Conservation (phyloP, 371 early-diverging fungal species). For the Parasitella parasitica region DNA sequence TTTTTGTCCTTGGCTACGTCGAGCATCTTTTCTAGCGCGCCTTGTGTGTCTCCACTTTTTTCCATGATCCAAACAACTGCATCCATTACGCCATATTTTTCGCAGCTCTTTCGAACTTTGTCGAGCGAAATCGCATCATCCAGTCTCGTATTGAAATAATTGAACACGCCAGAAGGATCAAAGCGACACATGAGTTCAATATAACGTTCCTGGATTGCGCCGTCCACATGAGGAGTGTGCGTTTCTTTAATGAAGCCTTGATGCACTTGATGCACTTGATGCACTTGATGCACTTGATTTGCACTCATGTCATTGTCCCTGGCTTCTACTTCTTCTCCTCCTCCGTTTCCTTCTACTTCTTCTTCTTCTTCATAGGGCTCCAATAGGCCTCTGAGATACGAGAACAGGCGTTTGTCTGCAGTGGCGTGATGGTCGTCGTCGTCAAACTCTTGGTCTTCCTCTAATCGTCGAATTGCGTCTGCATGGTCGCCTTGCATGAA, state of each 20-base stretch:
- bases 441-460: constrained; percentile 52
- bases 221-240: constrained; percentile 16
- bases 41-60: constrained; percentile 64
- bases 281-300: too few relatives aligned
- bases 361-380: constrained; percentile 42
- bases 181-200: constrained; percentile 70
- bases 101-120: constrained; percentile 57
- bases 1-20: constrained; percentile 61
- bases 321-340: too few relatives aligned
- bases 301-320: too few relatives aligned
- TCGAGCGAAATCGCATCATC: constrained; percentile 60
- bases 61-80: constrained; percentile 83
- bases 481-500: constrained; percentile 67
- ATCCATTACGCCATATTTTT: constrained; percentile 60
- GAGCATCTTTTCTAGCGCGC: constrained; percentile 66
- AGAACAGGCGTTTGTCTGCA: constrained; percentile 57
- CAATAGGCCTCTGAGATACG: constrained; percentile 68
- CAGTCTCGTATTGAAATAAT: constrained; percentile 59
- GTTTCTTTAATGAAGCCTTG: constrained; percentile 15
- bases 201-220: constrained; percentile 62
- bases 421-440: constrained; percentile 44
- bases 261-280: constrained; percentile 1
- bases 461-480: constrained; percentile 55
- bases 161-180: constrained; percentile 67
- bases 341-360: constrained; percentile 7